Base-by-base conservation (phyloP, 345 rosid species). In the Hibiscus tridactylites region DNA sequence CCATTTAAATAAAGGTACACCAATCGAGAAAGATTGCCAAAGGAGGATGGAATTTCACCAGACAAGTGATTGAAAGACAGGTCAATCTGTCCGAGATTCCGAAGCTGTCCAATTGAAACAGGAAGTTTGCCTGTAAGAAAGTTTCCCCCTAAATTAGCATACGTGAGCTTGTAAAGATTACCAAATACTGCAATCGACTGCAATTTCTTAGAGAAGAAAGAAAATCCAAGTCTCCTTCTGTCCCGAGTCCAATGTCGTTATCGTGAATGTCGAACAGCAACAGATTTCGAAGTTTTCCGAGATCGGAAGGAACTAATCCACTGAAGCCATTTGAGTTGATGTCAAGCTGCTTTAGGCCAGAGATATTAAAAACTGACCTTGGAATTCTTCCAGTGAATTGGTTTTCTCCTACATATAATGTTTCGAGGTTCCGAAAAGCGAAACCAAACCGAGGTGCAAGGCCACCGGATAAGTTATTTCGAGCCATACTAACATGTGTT, bases 351-450 rank as follows among this genome's bases (percentile, higher is more conserved):
- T 3, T 21, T 24, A 81, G 58, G 10, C 44, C 13, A 2, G 82
- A 74, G 9, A 75, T 73, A 75, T 83, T 83, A 9, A 76, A 31
- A 11, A 83, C 17, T 4, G 81, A 69, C 12, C 16, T 9, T 21
- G 83, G 83, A 56, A 83, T 77, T 8, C 19, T 1, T 7, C 85
- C 87, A 0, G 60, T 71, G 29, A 85, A 70, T 29, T 47, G 47
- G 37, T 85, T 80, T 2, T 1, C 28, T 31, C 75, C 79, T 3
- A 73, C 3, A 76, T 42, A 35, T 3, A 71, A 12, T 1, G 4
- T 0, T 0, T 44, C 31, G 39, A 71, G 74, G 8, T 74, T 77
- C 3, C 70, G 77, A 44, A 77, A 68, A 12, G 76, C 49, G 7
- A 71, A 9, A 57, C 74, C 77, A 10, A 73, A 66, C 9, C 59